phyloP scores from a whole-genome alignment of 352 stramenopile species.

The Pelagophyceae sp. region DNA sequence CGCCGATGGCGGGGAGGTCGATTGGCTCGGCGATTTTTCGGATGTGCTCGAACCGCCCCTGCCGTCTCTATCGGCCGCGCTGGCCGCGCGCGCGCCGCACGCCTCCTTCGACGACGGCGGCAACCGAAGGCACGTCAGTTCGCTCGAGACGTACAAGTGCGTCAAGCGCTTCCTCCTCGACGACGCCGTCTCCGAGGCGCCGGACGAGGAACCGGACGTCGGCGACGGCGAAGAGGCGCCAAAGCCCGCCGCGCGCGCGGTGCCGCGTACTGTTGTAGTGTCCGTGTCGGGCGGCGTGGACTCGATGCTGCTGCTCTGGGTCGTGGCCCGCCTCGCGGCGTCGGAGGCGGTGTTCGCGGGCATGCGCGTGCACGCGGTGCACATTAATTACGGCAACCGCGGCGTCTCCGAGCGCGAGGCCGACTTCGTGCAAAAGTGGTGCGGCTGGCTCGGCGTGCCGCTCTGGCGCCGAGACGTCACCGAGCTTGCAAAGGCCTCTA shows the following conservation, averaged over 20 bases:
- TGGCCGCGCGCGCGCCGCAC: too few relatives aligned
- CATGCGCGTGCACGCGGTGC: background rate
- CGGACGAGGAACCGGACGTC: background rate
- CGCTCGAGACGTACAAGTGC: background rate
- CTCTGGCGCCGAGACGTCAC: background rate
- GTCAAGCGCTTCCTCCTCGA: slow-evolving; percentile 1
- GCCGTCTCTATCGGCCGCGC: background rate
- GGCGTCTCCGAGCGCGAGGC: background rate
- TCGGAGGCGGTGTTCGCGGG: background rate
- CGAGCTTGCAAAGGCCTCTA: background rate
- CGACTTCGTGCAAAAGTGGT: background rate
- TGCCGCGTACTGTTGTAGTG: background rate
- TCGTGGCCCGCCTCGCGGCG: background rate
- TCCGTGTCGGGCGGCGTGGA: slow-evolving; percentile 10
- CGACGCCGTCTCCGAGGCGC: background rate
- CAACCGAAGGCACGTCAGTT: background rate
- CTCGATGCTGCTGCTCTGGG: background rate
- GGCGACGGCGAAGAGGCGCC: background rate
- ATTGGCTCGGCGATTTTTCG: background rate
- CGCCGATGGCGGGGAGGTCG: background rate
- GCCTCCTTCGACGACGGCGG: too few relatives aligned
- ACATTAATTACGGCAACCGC: slow-evolving; percentile 16
- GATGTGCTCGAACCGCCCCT: background rate
- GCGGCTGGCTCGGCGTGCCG: background rate
- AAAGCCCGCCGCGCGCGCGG: background rate